phyloP scores from a whole-genome alignment of 805 yeast species.

The Yamadazyma nakazawae region DNA sequence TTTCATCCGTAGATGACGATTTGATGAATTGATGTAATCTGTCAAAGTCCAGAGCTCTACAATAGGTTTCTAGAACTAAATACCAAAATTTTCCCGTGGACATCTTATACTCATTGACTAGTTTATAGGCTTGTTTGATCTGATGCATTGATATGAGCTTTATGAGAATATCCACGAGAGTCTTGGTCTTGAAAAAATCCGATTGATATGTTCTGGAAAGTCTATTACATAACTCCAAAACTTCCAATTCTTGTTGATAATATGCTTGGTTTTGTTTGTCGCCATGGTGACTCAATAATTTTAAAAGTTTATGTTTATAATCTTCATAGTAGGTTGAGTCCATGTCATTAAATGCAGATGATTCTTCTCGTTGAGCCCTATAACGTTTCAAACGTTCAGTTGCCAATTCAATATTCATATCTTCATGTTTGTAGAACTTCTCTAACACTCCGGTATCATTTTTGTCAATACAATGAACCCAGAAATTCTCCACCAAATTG shows the following conservation, averaged over 20 bases:
- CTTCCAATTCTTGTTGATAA: slow-evolving; percentile 27
- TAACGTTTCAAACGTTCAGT: slow-evolving; percentile 17
- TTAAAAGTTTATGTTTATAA: slow-evolving; percentile 23
- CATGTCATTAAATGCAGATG: neutral
- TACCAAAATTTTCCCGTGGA: slow-evolving; percentile 32
- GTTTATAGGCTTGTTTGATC: slow-evolving; percentile 29
- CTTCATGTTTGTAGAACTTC: slow-evolving; percentile 30
- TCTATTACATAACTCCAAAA: slow-evolving; percentile 30
- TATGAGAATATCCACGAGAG: slow-evolving; percentile 23
- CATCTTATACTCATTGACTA: slow-evolving; percentile 32
- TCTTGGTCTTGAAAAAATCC: slow-evolving; percentile 25
- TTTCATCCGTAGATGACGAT: slow-evolving; percentile 15
- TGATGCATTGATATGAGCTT: slow-evolving; percentile 35
- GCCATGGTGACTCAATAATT: slow-evolving; percentile 19
- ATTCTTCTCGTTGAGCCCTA: slow-evolving; percentile 15
- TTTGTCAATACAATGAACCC: slow-evolving; percentile 31
- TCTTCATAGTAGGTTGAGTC: slow-evolving; percentile 17
- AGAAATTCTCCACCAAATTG: slow-evolving; percentile 35
- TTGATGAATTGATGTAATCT: slow-evolving; percentile 30
- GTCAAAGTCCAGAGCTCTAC: slow-evolving; percentile 30
- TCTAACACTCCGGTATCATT: slow-evolving; percentile 21
- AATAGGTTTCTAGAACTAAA: slow-evolving; percentile 28
- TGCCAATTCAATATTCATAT: slow-evolving; percentile 22
- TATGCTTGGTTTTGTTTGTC: slow-evolving; percentile 19
- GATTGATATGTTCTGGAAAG: slow-evolving; percentile 33